phyloP scores from a whole-genome alignment of 2,329 filamentous ascomycete genomes.

The Penicillium sclerotigenum region DNA sequence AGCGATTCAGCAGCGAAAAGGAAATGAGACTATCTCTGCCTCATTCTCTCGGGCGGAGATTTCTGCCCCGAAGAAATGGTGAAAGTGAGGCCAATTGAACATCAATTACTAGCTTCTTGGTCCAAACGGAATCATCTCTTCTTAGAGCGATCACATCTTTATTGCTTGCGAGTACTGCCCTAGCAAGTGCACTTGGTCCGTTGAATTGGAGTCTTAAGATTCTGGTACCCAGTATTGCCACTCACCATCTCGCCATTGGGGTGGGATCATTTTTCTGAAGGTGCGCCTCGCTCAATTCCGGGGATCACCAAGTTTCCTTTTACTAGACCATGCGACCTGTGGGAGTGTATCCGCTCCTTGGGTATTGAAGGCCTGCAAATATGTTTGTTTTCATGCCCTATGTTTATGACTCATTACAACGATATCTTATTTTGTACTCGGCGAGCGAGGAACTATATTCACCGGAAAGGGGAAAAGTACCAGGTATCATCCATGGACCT shows the following conservation, averaged over 20 bases:
- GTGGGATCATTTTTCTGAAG: background rate
- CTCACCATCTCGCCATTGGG: background rate
- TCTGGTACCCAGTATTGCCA: background rate
- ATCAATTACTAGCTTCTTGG: background rate
- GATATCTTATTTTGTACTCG: background rate
- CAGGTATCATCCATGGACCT: background rate
- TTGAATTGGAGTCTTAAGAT: background rate
- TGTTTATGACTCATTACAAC: background rate
- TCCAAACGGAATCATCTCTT: too few relatives aligned
- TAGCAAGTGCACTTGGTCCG: background rate
- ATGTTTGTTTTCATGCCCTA: background rate
- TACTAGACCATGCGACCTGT: background rate
- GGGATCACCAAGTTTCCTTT: background rate
- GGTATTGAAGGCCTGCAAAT: background rate
- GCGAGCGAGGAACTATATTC: background rate
- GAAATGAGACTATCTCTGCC: constrained; percentile 48
- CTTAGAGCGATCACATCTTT: background rate
- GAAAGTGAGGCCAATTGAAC: background rate
- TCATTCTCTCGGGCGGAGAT: constrained; percentile 51
- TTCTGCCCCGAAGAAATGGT: constrained; percentile 49
- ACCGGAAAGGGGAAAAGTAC: background rate
- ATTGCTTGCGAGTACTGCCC: background rate
- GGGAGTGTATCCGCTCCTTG: background rate
- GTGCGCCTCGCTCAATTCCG: background rate
- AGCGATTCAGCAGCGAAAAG: constrained; percentile 57